These are phyloP conservation scores for Fragaria ananassa DNA, from an alignment of 306 rosid species.

Conservation along the genomic window DNA sequence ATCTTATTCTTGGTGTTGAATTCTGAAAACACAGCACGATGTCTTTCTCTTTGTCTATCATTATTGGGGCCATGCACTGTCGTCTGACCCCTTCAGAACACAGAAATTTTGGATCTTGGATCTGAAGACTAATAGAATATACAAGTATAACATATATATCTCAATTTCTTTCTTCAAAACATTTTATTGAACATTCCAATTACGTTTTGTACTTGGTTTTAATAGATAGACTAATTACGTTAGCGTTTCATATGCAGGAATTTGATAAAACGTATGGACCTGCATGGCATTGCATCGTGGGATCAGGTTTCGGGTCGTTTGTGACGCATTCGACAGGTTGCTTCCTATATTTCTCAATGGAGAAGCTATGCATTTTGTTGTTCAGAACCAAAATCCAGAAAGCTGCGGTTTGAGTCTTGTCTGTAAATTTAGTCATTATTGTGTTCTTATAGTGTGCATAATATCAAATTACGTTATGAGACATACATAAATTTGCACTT, in stretches of 20 bases:
- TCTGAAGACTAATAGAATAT: neutral
- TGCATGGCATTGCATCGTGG: conserved; percentile 99
- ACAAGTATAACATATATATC: too few relatives aligned
- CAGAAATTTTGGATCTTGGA: conserved; percentile 20
- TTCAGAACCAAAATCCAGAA: conserved; percentile 83
- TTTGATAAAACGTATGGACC: conserved; percentile 92
- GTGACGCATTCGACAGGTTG: conserved; percentile 94
- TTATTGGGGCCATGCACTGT: conserved; percentile 17
- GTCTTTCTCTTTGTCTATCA: neutral
- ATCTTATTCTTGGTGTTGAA: neutral
- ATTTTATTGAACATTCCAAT: neutral
- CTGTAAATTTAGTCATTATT: neutral
- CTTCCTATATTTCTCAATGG: conserved; percentile 88
- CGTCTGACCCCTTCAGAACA: neutral
- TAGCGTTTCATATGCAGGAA: conserved; percentile 47
- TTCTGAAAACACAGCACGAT: conserved; percentile 10
- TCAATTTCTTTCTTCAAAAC: neutral
- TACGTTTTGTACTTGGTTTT: neutral
- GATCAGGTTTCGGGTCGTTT: conserved; percentile 90
- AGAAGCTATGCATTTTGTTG: conserved; percentile 64
- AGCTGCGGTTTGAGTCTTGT: conserved; percentile 36
- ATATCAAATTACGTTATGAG: neutral
- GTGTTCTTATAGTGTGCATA: conserved; percentile 11
- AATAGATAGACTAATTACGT: neutral
- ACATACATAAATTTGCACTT: neutral